Evolutionary conservation across 768 basidiomycete genomes (phyloP).

Genomic region (Dioszegia aurantiaca): DNA sequence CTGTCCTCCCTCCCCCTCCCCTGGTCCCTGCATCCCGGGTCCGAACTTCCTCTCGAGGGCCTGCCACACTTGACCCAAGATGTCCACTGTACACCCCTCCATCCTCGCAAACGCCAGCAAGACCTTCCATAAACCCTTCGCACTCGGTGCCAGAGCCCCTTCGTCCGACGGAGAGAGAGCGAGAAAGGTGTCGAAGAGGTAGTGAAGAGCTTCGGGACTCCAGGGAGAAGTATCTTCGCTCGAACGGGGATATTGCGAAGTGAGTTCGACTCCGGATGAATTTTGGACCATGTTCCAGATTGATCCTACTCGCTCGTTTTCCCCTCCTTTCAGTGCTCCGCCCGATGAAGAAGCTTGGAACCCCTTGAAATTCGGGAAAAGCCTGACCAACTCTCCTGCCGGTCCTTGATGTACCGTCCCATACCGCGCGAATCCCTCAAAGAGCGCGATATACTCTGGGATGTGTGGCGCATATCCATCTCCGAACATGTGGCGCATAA

Average conservation of each 20-base stretch:
- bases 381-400: not conserved
- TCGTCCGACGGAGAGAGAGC: slow-evolving; percentile 7
- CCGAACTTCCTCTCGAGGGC: slow-evolving; percentile 43
- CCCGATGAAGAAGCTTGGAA: not conserved
- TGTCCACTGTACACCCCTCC: slow-evolving; percentile 26
- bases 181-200: slow-evolving; percentile 34
- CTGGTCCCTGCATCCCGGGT: not conserved
- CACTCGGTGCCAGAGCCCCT: not conserved
- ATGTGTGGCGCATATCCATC: slow-evolving; percentile 27
- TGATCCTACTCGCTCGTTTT: not conserved
- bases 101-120: slow-evolving; percentile 38
- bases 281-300: slow-evolving; percentile 3
- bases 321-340: not conserved
- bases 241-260: not conserved
- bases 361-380: slow-evolving; percentile 1
- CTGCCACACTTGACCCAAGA: slow-evolving; percentile 30
- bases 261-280: not conserved
- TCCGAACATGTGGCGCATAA: slow-evolving; percentile 39
- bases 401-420: slow-evolving; percentile 19
- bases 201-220: slow-evolving; percentile 27
- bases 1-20: too few species aligned
- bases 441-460: slow-evolving; percentile 38
- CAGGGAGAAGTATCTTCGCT: slow-evolving; percentile 11
- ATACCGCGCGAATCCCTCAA: slow-evolving; percentile 45
- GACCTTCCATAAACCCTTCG: slow-evolving; percentile 27